Conservation (phyloP, 2,329 filamentous ascomycete genomes). For the Trichophaea hybrida region DNA sequence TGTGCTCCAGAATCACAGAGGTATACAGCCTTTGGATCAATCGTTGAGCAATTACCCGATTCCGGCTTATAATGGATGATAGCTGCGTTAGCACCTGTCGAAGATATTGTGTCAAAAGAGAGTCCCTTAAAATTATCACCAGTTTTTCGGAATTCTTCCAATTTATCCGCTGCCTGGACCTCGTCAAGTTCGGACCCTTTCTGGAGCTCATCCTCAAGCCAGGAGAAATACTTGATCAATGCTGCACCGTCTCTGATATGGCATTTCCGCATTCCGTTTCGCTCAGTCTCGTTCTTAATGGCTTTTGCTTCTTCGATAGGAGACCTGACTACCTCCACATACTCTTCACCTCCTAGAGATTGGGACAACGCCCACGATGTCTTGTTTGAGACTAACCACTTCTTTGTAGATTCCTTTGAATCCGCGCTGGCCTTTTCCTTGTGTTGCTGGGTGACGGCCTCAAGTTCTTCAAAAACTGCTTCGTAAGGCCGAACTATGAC, state of each 20-base stretch:
- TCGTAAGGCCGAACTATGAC: constrained; percentile 71
- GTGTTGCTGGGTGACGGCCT: constrained; percentile 32
- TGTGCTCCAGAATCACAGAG: constrained; percentile 97
- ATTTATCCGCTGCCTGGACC: constrained; percentile 78
- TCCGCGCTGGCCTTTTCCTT: constrained; percentile 31
- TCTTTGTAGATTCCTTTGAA: constrained; percentile 36
- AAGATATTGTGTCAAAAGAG: constrained; percentile 92
- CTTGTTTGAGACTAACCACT: constrained; percentile 74
- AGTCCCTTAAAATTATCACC: constrained; percentile 65
- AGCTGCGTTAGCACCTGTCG: constrained; percentile 80
- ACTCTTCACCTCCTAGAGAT: constrained; percentile 68
- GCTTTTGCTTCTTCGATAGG: constrained; percentile 85
- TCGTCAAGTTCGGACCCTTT: constrained; percentile 64
- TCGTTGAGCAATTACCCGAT: constrained; percentile 60
- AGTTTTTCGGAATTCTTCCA: constrained; percentile 58
- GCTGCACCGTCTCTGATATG: constrained; percentile 89
- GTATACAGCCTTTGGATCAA: constrained; percentile 77
- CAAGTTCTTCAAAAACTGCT: constrained; percentile 64
- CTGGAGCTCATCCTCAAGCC: constrained; percentile 79
- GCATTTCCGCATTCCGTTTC: constrained; percentile 85
- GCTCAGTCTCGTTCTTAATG: constrained; percentile 78
- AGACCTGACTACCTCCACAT: constrained; percentile 74
- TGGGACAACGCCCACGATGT: constrained; percentile 87
- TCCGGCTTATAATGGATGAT: constrained; percentile 94
- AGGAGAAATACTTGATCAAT: constrained; percentile 83